A percentile compares a stretch with the other conserved stretches of the same genome.
Evolutionary conservation across 345 rosid species (phyloP).

Genomic region (Triadica sebifera): DNA sequence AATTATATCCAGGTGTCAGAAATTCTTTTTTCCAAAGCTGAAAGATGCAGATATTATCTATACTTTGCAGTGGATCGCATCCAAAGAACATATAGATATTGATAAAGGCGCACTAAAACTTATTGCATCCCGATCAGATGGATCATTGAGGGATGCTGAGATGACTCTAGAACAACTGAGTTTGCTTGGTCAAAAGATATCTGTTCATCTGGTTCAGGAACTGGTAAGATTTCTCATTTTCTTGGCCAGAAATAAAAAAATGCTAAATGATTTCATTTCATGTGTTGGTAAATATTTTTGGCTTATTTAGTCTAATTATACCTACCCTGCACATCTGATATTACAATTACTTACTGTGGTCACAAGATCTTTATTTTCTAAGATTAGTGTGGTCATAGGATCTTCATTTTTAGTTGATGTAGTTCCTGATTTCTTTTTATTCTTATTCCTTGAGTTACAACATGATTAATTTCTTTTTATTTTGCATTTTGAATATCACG

Average conservation of each 20-base stretch:
- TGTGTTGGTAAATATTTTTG: not conserved
- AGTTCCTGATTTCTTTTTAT: not conserved
- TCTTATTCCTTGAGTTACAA: not conserved
- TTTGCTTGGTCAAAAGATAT: constrained; percentile 85
- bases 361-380: not conserved
- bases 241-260: not conserved
- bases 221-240: constrained; percentile 49
- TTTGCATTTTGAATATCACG: not conserved
- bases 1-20: constrained; percentile 88
- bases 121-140: constrained; percentile 95
- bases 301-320: not conserved
- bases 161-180: constrained; percentile 96
- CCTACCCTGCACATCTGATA: not conserved
- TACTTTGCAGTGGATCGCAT: constrained; percentile 73
- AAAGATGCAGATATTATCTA: constrained; percentile 81
- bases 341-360: not conserved
- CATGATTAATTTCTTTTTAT: not conserved
- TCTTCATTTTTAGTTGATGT: not conserved
- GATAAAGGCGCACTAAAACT: constrained; percentile 81
- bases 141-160: constrained; percentile 91
- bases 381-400: not conserved
- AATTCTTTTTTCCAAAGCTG: constrained; percentile 89
- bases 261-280: not conserved
- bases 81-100: constrained; percentile 67
- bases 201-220: constrained; percentile 86